These are phyloP conservation scores for Aspergillus melleus DNA, from an alignment of 2,329 filamentous ascomycete genomes.

Conservation along the genomic window DNA sequence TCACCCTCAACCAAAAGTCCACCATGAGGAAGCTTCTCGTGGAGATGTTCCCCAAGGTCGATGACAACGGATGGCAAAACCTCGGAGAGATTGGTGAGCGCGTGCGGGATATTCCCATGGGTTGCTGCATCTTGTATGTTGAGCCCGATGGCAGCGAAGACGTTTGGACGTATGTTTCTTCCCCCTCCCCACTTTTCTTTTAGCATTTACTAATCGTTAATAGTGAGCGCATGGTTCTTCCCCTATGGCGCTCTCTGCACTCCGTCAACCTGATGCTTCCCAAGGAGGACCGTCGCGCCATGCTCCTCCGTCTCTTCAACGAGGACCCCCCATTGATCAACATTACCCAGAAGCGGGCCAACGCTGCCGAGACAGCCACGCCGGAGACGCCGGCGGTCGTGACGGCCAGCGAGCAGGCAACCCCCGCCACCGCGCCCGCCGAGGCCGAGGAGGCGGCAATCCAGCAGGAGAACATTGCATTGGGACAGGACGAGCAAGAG, in stretches of 20 bases:
- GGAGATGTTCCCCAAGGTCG: conserved; percentile 95
- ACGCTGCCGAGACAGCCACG: conserved; percentile 16
- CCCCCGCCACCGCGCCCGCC: conserved; percentile 17
- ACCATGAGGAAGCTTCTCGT: conserved; percentile 81
- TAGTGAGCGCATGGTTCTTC: conserved; percentile 79
- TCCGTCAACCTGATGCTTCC: conserved; percentile 96
- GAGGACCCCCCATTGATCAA: conserved; percentile 84
- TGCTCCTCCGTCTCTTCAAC: conserved; percentile 88
- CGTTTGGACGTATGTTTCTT: conserved; percentile 51
- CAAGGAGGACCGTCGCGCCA: conserved; percentile 91
- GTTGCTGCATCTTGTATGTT: conserved; percentile 85
- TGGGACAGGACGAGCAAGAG: conserved; percentile 44
- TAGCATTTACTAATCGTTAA: conserved; percentile 19
- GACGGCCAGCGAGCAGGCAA: conserved; percentile 11
- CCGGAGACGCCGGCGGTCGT: conserved; percentile 12
- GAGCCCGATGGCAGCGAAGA: conserved; percentile 65
- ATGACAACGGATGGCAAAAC: conserved; percentile 69
- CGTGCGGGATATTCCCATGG: conserved; percentile 77
- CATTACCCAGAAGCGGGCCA: conserved; percentile 34
- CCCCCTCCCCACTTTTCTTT: background rate
- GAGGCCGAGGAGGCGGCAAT: conserved; percentile 38
- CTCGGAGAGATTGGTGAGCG: conserved; percentile 86
- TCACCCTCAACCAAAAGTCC: conserved; percentile 72
- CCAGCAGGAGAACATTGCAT: conserved; percentile 38
- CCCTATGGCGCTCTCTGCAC: conserved; percentile 89